Evolutionary conservation across 192 early-diverging fungal species (phyloP).

Genomic region (Gonapodya prolifera): DNA sequence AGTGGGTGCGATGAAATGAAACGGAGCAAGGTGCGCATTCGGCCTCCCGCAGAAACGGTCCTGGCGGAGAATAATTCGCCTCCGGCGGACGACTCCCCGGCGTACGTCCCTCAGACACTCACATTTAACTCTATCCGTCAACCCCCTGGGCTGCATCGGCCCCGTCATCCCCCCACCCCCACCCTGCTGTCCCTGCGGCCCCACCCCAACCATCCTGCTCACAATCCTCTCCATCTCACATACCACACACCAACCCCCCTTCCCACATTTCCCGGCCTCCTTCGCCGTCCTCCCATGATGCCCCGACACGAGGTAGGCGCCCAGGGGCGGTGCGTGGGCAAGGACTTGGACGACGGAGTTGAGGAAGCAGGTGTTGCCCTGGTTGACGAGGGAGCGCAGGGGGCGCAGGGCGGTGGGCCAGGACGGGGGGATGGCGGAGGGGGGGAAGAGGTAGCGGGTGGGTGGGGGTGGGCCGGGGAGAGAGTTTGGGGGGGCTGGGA

Average conservation of each 20-base stretch:
- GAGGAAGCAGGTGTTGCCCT: constrained; percentile 68
- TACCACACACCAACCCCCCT: background rate
- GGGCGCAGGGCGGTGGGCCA: background rate
- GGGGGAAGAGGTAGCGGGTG: background rate
- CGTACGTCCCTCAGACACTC: constrained; percentile 7
- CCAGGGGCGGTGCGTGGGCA: constrained; percentile 59
- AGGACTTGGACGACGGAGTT: constrained; percentile 69
- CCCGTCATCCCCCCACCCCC: background rate
- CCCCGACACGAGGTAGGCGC: constrained; percentile 46
- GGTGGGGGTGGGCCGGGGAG: too few species aligned
- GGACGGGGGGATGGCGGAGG: background rate
- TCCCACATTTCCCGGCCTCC: background rate
- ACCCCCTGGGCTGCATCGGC: constrained; percentile 24
- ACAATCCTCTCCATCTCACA: background rate
- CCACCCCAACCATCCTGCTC: background rate
- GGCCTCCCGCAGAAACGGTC: too few species aligned
- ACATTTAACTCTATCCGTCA: constrained; percentile 42
- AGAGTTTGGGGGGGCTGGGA: too few species aligned
- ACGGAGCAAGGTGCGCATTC: too few species aligned
- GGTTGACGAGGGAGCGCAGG: constrained; percentile 34
- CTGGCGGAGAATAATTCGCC: too few species aligned
- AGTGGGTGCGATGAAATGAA: too few species aligned
- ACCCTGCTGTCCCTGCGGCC: background rate
- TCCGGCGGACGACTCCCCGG: background rate
- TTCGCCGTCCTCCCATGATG: constrained; percentile 47